A percentile compares a stretch with the other conserved stretches of the same genome.
These are phyloP conservation scores for Patellifolia procumbens DNA, from an alignment of 179 eudicot species.

Conservation along the genomic window DNA sequence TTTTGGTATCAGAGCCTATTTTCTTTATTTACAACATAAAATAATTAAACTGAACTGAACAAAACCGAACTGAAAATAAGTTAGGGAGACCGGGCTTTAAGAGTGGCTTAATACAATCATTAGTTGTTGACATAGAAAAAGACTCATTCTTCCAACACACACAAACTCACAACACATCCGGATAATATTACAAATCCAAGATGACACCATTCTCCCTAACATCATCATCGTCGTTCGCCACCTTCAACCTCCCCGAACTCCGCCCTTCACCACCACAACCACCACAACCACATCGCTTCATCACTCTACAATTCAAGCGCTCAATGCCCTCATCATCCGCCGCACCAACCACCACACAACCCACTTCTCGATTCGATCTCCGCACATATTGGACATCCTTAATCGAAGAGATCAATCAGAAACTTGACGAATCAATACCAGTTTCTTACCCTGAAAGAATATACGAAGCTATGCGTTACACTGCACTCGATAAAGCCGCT, in stretches of 20 bases:
- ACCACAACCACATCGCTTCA: background rate
- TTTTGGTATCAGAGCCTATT: too few species aligned
- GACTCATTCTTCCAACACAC: background rate
- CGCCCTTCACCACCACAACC: slow-evolving; percentile 10
- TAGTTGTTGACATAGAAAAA: background rate
- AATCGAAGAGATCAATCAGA: slow-evolving; percentile 63
- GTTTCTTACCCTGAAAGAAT: slow-evolving; percentile 68
- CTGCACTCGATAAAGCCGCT: slow-evolving; percentile 72
- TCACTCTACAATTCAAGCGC: background rate
- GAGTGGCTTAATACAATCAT: too few species aligned
- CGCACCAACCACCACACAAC: slow-evolving; percentile 22
- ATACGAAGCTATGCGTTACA: slow-evolving; percentile 85
- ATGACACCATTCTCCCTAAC: slow-evolving; percentile 31
- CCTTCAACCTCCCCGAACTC: slow-evolving; percentile 12
- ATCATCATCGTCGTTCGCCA: slow-evolving; percentile 34
- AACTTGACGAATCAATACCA: slow-evolving; percentile 75
- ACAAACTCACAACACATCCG: background rate
- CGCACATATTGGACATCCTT: slow-evolving; percentile 68
- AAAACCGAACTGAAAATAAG: too few species aligned
- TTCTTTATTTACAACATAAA: too few species aligned
- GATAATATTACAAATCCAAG: background rate
- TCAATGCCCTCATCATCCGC: slow-evolving; percentile 10
- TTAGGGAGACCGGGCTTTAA: too few species aligned
- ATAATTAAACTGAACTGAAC: too few species aligned
- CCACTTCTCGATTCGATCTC: slow-evolving; percentile 55